These are phyloP conservation scores for Paramecium biaurelia DNA, from an alignment of 73 alveolate genomes.

Conservation along the genomic window DNA sequence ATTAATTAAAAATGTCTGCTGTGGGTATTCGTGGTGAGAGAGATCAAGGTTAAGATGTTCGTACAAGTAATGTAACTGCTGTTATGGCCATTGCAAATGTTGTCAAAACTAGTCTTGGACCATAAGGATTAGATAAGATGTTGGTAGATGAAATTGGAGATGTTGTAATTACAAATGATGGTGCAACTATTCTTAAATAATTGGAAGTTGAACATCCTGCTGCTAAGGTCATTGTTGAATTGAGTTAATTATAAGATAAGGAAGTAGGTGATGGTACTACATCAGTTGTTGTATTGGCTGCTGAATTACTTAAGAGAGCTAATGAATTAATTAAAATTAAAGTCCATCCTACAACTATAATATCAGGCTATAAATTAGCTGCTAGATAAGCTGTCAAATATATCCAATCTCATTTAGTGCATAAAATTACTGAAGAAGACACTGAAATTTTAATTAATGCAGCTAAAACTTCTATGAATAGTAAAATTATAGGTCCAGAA, in stretches of 20 bases:
- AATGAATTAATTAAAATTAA: constrained; percentile 95
- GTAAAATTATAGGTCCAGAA: constrained; percentile 94
- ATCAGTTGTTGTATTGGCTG: constrained; percentile 98
- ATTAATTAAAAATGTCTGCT: constrained; percentile 29
- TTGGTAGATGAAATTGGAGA: constrained; percentile 98
- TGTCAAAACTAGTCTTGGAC: constrained; percentile 97
- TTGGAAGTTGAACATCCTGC: constrained; percentile 99
- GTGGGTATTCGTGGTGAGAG: constrained; percentile 94
- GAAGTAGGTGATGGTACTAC: constrained; percentile 99
- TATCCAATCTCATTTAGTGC: constrained; percentile 81
- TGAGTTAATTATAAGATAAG: constrained; percentile 94
- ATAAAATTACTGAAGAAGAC: constrained; percentile 79
- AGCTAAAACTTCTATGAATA: constrained; percentile 92
- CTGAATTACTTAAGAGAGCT: constrained; percentile 97
- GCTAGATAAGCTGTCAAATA: constrained; percentile 81
- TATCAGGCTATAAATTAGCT: constrained; percentile 96
- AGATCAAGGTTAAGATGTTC: constrained; percentile 94
- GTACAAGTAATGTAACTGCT: constrained; percentile 81
- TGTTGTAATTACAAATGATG: constrained; percentile 98
- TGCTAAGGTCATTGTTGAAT: constrained; percentile 97
- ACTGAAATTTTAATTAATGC: constrained; percentile 88
- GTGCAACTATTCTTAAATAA: constrained; percentile 98
- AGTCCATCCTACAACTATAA: constrained; percentile 98
- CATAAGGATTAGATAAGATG: constrained; percentile 99
- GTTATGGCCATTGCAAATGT: constrained; percentile 95